Percentiles rank a stretch among this genome's conserved stretches.
Evolutionary conservation across 495 filamentous ascomycete species (phyloP).

Genomic region (Cercophora scortea): DNA sequence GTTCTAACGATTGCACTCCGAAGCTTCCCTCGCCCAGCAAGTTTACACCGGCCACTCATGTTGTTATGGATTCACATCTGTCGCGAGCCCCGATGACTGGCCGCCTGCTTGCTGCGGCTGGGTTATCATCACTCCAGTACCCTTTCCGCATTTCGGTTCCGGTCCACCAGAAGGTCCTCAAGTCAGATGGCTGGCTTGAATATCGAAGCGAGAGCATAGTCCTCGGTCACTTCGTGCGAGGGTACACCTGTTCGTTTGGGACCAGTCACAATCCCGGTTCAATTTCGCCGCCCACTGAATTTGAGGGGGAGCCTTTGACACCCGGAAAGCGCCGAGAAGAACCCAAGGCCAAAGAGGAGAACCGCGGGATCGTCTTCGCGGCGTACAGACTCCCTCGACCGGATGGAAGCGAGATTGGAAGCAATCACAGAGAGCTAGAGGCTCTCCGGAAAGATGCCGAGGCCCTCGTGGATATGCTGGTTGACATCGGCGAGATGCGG

Average conservation of each 20-base stretch:
- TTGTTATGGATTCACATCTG: background rate
- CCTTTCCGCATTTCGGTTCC: constrained; percentile 32
- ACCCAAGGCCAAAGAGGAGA: constrained; percentile 2
- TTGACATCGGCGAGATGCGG: constrained; percentile 20
- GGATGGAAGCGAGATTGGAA: constrained; percentile 7
- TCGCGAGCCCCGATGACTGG: constrained; percentile 16
- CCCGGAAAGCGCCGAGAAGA: constrained; percentile 1
- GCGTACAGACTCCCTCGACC: constrained; percentile 24
- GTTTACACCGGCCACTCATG: background rate
- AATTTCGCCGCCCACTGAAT: background rate
- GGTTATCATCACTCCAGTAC: constrained; percentile 22
- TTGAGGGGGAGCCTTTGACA: background rate
- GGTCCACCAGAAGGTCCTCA: constrained; percentile 29
- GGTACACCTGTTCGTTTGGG: constrained; percentile 34
- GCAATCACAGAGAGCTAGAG: constrained; percentile 14
- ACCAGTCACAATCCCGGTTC: constrained; percentile 16
- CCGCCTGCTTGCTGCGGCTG: constrained; percentile 33
- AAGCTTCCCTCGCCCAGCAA: background rate
- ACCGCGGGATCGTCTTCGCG: constrained; percentile 36
- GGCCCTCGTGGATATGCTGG: constrained; percentile 25
- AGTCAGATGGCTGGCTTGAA: constrained; percentile 30
- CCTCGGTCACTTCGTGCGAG: constrained; percentile 25
- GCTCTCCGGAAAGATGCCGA: constrained; percentile 24
- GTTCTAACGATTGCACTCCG: too few species aligned
- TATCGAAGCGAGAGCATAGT: constrained; percentile 21